phyloP scores from a whole-genome alignment of 352 stramenopile genomes.

The Pythium sukuiense region DNA sequence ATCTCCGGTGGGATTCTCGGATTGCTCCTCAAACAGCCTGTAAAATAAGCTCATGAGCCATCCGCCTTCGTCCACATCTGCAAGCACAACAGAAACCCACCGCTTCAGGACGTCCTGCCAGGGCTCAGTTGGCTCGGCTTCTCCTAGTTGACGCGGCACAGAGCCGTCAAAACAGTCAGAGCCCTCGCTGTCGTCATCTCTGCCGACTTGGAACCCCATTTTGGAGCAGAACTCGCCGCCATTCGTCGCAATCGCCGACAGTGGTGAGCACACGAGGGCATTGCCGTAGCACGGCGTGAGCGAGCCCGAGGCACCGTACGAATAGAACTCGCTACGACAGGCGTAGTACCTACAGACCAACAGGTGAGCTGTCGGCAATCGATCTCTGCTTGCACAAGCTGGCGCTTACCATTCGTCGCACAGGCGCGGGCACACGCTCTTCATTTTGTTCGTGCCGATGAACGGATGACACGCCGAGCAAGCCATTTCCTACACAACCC shows the following conservation, averaged over 20 bases:
- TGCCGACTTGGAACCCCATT: conserved; percentile 82
- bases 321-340: conserved; percentile 78
- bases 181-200: conserved; percentile 60
- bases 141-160: conserved; percentile 52
- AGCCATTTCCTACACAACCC: conserved; percentile 57
- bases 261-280: conserved; percentile 74
- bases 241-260: conserved; percentile 52
- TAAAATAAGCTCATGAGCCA: neutral
- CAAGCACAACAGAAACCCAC: conserved; percentile 8
- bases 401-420: conserved; percentile 67
- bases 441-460: conserved; percentile 74
- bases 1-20: conserved; percentile 60
- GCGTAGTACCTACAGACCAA: conserved; percentile 38
- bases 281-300: conserved; percentile 83
- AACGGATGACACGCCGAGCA: conserved; percentile 83
- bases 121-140: conserved; percentile 56
- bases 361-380: neutral
- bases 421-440: conserved; percentile 66
- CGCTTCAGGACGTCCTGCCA: conserved; percentile 51
- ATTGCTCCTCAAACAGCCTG: conserved; percentile 68
- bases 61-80: too few species aligned
- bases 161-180: conserved; percentile 84
- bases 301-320: conserved; percentile 52
- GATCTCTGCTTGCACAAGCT: too few species aligned
- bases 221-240: conserved; percentile 68